A percentile compares a stretch with the other conserved stretches of the same genome.
Conservation (phyloP, 495 filamentous ascomycete genomes). For the Hypoxylon perforatum region DNA sequence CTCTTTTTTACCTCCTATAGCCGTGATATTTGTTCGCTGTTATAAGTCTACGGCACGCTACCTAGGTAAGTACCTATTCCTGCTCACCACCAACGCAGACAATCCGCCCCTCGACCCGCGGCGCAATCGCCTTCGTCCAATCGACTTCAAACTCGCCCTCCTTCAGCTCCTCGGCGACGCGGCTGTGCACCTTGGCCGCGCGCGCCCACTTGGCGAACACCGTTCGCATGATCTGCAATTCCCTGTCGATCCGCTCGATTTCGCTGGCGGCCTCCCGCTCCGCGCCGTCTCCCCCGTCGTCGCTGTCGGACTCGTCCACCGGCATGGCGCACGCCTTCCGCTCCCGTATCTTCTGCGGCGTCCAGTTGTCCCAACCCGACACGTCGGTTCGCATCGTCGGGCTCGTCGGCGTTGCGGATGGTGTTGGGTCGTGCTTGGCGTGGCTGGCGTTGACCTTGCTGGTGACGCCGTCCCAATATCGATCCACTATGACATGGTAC, state of each 20-base stretch:
- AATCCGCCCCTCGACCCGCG: constrained; percentile 81
- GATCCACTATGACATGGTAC: constrained; percentile 50
- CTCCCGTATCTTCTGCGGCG: constrained; percentile 58
- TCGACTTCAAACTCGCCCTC: constrained; percentile 70
- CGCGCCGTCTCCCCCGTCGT: constrained; percentile 44
- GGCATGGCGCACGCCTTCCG: constrained; percentile 42
- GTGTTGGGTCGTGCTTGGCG: constrained; percentile 50
- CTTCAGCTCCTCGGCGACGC: constrained; percentile 56
- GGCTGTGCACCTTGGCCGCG: constrained; percentile 67
- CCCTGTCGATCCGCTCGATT: constrained; percentile 48
- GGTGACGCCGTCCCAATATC: constrained; percentile 72
- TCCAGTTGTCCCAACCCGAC: constrained; percentile 54
- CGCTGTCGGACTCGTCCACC: constrained; percentile 49
- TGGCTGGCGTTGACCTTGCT: constrained; percentile 59
- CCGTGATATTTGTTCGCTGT: constrained; percentile 5
- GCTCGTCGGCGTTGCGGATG: constrained; percentile 43
- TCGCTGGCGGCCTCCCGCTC: constrained; percentile 36
- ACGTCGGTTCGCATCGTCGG: constrained; percentile 25
- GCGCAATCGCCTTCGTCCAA: constrained; percentile 84
- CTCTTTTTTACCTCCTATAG: constrained; percentile 3
- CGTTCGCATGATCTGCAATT: constrained; percentile 64
- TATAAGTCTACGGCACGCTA: not conserved
- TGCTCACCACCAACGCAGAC: constrained; percentile 40
- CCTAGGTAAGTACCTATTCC: constrained; percentile 5
- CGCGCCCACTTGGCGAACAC: constrained; percentile 80